A percentile compares a stretch with the other conserved stretches of the same genome.
Conservation (phyloP, 345 rosid species). For the Carallia brachiata region DNA sequence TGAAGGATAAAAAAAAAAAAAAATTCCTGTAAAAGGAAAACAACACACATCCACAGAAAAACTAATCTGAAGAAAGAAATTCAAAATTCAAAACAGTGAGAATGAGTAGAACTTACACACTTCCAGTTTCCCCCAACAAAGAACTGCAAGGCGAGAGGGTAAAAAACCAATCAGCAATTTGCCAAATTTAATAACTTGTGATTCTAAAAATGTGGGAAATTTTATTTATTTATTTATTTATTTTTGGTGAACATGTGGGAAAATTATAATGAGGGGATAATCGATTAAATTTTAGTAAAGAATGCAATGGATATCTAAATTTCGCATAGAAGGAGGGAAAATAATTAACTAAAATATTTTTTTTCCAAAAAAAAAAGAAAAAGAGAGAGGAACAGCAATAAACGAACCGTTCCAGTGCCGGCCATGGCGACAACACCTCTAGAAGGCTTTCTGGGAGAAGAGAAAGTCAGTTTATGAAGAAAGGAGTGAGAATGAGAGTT, state of each 20-base stretch:
- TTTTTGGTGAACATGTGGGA: too few relatives aligned
- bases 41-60: too few relatives aligned
- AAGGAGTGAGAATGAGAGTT: slow-evolving; percentile 36
- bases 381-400: background rate
- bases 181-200: background rate
- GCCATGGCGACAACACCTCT: slow-evolving; percentile 79
- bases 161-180: background rate
- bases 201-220: background rate
- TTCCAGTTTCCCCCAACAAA: background rate
- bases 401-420: slow-evolving; percentile 76
- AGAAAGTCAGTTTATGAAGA: slow-evolving; percentile 45
- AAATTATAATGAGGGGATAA: background rate
- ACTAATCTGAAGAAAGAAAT: background rate
- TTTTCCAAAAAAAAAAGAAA: too few relatives aligned
- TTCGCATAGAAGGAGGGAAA: background rate
- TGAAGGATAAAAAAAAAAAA: too few relatives aligned
- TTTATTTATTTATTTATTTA: too few relatives aligned
- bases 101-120: background rate
- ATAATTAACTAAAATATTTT: background rate
- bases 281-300: too few relatives aligned
- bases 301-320: slow-evolving; percentile 2
- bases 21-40: too few relatives aligned
- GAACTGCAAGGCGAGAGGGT: background rate
- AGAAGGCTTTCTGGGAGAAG: slow-evolving; percentile 50
- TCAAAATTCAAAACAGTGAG: background rate